Conservation (phyloP, 1,139 yeast species). For the Diutina siamensis region DNA sequence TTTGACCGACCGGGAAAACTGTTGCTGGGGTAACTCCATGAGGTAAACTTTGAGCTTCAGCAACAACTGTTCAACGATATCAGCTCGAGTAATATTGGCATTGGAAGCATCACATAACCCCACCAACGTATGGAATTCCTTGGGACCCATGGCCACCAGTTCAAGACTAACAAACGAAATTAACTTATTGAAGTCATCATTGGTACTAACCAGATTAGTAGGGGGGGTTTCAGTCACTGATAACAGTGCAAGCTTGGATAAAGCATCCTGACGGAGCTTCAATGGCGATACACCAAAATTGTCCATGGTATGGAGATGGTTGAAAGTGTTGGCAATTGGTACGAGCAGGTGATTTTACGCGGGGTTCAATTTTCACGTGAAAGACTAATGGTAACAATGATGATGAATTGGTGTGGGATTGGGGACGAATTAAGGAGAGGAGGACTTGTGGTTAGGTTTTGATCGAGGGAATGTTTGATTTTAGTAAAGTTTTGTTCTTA, state of each 20-base stretch:
- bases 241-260: conserved; percentile 2
- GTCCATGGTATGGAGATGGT: background rate
- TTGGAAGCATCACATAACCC: conserved; percentile 52
- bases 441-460: background rate
- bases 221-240: background rate
- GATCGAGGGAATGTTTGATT: background rate
- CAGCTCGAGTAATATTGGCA: conserved; percentile 9
- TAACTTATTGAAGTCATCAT: conserved; percentile 1
- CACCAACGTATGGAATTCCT: conserved; percentile 61
- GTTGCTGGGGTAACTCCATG: conserved; percentile 45
- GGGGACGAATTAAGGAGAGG: background rate
- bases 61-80: conserved; percentile 32
- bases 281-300: background rate
- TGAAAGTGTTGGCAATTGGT: background rate
- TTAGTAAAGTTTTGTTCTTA: background rate
- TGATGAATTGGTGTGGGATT: background rate
- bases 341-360: background rate
- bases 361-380: background rate
- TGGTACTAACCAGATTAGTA: background rate
- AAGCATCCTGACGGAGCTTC: conserved; percentile 1
- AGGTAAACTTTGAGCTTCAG: conserved; percentile 48
- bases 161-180: conserved; percentile 11
- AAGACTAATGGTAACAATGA: background rate
- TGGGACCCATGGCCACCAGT: conserved; percentile 31
- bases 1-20: conserved; percentile 17